phyloP scores from a whole-genome alignment of 139 green algal genomes.

The Haematococcus sp. region DNA sequence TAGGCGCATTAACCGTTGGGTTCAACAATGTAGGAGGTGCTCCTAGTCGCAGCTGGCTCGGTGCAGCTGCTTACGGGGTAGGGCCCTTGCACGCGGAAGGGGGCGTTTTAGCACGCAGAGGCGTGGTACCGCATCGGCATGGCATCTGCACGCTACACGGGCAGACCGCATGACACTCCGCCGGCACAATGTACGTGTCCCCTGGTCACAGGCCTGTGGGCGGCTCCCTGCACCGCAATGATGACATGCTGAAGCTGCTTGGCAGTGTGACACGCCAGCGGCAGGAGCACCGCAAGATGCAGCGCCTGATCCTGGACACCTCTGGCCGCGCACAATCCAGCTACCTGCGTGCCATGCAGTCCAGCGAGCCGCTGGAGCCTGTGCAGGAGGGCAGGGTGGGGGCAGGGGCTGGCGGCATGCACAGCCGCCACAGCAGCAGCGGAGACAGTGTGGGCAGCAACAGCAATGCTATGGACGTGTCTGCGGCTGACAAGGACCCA shows the following conservation, averaged over 20 bases:
- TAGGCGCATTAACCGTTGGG: no score
- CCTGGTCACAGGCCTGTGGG: neutral
- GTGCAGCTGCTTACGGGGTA: no score
- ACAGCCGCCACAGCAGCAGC: neutral
- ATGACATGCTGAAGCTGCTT: constrained; percentile 31
- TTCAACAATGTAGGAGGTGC: no score
- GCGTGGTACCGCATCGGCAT: no score
- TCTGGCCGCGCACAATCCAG: constrained; percentile 22
- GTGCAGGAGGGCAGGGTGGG: neutral
- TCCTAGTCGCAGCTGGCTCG: no score
- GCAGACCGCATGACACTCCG: no score
- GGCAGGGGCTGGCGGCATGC: neutral
- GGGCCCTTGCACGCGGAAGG: no score
- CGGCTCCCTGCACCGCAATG: neutral
- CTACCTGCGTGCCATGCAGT: neutral
- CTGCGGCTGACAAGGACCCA: no score
- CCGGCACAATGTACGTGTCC: no score
- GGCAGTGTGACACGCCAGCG: constrained; percentile 29
- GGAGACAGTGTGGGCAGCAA: neutral
- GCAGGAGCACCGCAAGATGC: constrained; percentile 49
- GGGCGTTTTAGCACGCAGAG: no score
- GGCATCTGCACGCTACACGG: no score
- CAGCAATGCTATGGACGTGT: no score
- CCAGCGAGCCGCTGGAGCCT: neutral
- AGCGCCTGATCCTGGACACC: constrained; percentile 45